Evolutionary conservation across 1,139 yeast species (phyloP), one percentile per base, ranked within the genome.

Genomic region (Hemisphaericaspora xylanilytica): DNA sequence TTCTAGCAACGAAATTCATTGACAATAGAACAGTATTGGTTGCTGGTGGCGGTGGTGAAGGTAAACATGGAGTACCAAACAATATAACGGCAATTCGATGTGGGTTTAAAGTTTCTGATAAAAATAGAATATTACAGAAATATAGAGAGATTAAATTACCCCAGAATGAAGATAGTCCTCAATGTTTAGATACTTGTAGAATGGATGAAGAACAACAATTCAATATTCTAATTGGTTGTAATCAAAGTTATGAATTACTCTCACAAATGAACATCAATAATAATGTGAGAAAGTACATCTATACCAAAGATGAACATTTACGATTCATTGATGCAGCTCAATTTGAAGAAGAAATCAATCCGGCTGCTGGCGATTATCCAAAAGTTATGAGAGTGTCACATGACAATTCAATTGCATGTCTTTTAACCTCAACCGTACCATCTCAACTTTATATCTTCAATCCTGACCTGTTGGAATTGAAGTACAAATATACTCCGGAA

Each of bases 21-120:
- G 72, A 78, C 50, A 74, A 81, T 49, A 67, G 72, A 48, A 75
- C 82, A 3, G 60, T 89, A 26, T 61, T 89, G 38, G 85, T 85
- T 21, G 80, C 89, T 5, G 98, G 98, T 31, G 98, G 97, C 33
- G 97, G 97, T 28, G 97, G 97, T 28, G 95, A 87, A 59, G 95
- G 95, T 12, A 82, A 78, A 53, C 72, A 87, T 55, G 97, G 96
- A 32, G 80, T 89, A 40, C 86, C 92, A 33, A 90, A 90, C 61
- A 88, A 85, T 58, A 69, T 90, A 50, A 80, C 89, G n/a, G 88
- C 85, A 13, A 62, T 83, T 34, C 67, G 76, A 41, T 67, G 85
- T 40, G 75, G 76, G 50, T 80, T 80, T 56, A 65, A 82, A 44
- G 67, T 70, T 28, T 58, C 65, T 33, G 76, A 71, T 46, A 75